A percentile compares a stretch with the other conserved stretches of the same genome.
Conservation (phyloP, 2,329 filamentous ascomycete genomes). For the Arthrinium puccinioides region DNA sequence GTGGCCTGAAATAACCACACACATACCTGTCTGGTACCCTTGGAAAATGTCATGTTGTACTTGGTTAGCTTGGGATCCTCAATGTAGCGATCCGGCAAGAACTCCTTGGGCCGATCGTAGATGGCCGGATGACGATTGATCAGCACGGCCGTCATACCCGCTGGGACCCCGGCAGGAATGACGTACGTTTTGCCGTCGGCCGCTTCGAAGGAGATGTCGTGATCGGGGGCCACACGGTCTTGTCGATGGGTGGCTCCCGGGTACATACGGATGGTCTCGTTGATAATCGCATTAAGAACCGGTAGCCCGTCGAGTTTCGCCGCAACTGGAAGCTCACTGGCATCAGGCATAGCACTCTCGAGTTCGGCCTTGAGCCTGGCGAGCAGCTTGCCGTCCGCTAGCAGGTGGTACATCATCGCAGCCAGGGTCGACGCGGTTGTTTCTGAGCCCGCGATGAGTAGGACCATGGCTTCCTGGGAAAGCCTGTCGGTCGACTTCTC, state of each 20-base stretch:
- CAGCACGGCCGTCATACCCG: slow-evolving; percentile 14
- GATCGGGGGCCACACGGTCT: slow-evolving; percentile 22
- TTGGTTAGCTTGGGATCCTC: slow-evolving; percentile 14
- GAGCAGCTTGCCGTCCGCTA: slow-evolving; percentile 8
- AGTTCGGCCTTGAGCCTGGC: slow-evolving; percentile 13
- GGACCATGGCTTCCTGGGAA: slow-evolving; percentile 10
- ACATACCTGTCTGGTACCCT: slow-evolving; percentile 12
- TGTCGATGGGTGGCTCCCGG: slow-evolving; percentile 24
- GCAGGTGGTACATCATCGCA: slow-evolving; percentile 11
- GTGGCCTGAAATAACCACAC: no score
- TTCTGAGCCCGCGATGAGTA: slow-evolving; percentile 11
- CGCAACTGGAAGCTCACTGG: slow-evolving; percentile 10
- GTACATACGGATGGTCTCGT: slow-evolving; percentile 28
- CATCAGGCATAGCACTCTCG: slow-evolving; percentile 9
- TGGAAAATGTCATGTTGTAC: slow-evolving; percentile 14
- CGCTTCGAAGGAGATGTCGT: slow-evolving; percentile 18
- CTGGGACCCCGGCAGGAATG: slow-evolving; percentile 11
- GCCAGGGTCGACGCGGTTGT: slow-evolving; percentile 12
- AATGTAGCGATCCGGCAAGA: slow-evolving; percentile 16
- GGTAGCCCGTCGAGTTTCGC: slow-evolving; percentile 20
- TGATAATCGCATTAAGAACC: slow-evolving; percentile 24
- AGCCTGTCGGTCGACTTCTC: slow-evolving; percentile 12
- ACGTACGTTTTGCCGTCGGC: slow-evolving; percentile 17
- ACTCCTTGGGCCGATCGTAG: slow-evolving; percentile 14
- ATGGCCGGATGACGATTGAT: slow-evolving; percentile 13